A percentile compares a stretch with the other conserved stretches of the same genome.
Conservation (phyloP, 169 alveolate genomes). For the Eimeria zaria region DNA sequence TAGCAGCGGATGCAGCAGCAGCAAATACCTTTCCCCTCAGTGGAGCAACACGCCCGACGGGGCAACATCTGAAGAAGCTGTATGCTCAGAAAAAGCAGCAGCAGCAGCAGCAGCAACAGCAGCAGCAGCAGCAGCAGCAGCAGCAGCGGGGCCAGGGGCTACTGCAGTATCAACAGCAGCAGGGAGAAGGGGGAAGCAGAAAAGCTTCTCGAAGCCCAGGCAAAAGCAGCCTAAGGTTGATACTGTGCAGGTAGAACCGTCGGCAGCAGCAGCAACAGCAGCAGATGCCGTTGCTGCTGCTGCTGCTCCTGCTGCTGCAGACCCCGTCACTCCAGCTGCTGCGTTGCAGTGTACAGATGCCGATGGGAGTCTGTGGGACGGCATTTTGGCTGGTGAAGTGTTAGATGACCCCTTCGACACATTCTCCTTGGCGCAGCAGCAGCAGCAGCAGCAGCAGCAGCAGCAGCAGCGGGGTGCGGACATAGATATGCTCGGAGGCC, state of each 20-base stretch:
- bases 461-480: neutral
- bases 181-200: neutral
- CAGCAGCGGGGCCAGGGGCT: neutral
- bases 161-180: neutral
- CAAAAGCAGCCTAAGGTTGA: neutral
- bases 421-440: neutral
- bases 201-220: neutral
- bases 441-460: constrained; percentile 23
- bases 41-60: constrained; percentile 35
- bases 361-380: neutral
- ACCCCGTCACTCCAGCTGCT: neutral
- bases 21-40: constrained; percentile 29
- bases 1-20: constrained; percentile 24
- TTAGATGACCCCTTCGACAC: constrained; percentile 17
- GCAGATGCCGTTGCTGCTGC: constrained; percentile 6
- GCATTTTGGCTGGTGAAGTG: constrained; percentile 30
- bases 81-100: neutral
- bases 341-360: constrained; percentile 3
- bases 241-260: neutral
- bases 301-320: constrained; percentile 13
- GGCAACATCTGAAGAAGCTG: constrained; percentile 1
- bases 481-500: neutral
- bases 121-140: constrained; percentile 11
- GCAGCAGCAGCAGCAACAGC: constrained; percentile 10
- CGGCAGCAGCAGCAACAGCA: neutral